A percentile compares a stretch with the other conserved stretches of the same genome.
These are phyloP conservation scores for Neurospora cerealis DNA, from an alignment of 495 filamentous ascomycete species.

Conservation along the genomic window DNA sequence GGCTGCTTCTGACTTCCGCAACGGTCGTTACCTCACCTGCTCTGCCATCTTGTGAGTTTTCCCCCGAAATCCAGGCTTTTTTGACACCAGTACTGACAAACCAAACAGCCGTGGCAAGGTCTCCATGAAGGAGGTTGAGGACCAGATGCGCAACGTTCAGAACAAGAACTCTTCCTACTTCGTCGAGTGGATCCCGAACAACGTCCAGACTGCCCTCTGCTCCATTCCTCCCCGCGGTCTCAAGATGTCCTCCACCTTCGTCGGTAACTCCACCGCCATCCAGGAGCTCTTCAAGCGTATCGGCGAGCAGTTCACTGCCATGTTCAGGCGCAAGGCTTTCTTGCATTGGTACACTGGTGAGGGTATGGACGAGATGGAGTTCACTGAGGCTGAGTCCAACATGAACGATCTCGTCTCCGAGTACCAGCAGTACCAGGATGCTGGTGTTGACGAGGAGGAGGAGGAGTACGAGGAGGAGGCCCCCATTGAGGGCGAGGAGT, in stretches of 20 bases:
- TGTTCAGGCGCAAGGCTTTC: slow-evolving; percentile 99
- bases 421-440: slow-evolving; percentile 99
- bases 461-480: slow-evolving; percentile 56
- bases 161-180: slow-evolving; percentile 99
- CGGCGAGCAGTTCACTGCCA: slow-evolving; percentile 98
- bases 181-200: slow-evolving; percentile 99
- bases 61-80: neutral
- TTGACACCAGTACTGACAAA: slow-evolving; percentile 18
- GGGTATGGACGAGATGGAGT: slow-evolving; percentile 99
- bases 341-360: slow-evolving; percentile 99
- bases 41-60: slow-evolving; percentile 79
- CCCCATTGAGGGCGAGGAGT: slow-evolving; percentile 44
- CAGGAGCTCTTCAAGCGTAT: slow-evolving; percentile 99
- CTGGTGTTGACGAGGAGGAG: slow-evolving; percentile 67
- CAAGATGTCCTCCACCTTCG: slow-evolving; percentile 99
- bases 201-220: slow-evolving; percentile 99
- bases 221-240: slow-evolving; percentile 96
- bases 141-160: slow-evolving; percentile 99
- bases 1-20: slow-evolving; percentile 99
- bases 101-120: slow-evolving; percentile 82
- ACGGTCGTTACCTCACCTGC: slow-evolving; percentile 98
- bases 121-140: slow-evolving; percentile 99
- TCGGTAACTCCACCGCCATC: slow-evolving; percentile 98
- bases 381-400: slow-evolving; percentile 99
- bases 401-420: slow-evolving; percentile 99